Evolutionary conservation across 2,329 filamentous ascomycete genomes (phyloP).

Genomic region (Penicillium sp.): DNA sequence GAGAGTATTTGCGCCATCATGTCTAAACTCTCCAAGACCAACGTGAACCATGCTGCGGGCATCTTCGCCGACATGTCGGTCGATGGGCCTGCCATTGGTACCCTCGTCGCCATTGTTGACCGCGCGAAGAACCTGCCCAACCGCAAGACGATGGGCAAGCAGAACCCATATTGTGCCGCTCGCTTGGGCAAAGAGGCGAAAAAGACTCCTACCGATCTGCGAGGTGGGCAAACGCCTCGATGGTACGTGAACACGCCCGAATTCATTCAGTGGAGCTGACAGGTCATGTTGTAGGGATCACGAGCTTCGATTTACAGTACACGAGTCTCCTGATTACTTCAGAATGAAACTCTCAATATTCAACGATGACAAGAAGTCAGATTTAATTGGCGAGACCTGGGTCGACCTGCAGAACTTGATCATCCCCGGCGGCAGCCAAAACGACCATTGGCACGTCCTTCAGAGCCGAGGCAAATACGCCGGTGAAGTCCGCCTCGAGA

Average conservation of each 20-base stretch:
- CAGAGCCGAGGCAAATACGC: slow-evolving; percentile 92
- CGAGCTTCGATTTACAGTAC: slow-evolving; percentile 91
- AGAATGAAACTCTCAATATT: slow-evolving; percentile 94
- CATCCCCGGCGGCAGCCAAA: slow-evolving; percentile 83
- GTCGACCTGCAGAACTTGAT: slow-evolving; percentile 79
- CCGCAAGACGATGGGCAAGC: slow-evolving; percentile 94
- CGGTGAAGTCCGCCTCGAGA: slow-evolving; percentile 88
- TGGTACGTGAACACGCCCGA: slow-evolving; percentile 59
- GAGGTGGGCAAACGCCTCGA: slow-evolving; percentile 91
- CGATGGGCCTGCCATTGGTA: slow-evolving; percentile 90
- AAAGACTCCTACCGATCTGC: slow-evolving; percentile 90
- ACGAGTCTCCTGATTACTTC: slow-evolving; percentile 95
- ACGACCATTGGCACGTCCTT: slow-evolving; percentile 85
- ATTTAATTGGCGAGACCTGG: slow-evolving; percentile 93
- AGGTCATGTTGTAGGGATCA: slow-evolving; percentile 70
- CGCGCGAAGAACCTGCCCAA: slow-evolving; percentile 96
- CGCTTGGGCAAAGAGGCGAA: slow-evolving; percentile 94
- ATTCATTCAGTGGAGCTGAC: neutral
- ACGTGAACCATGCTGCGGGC: slow-evolving; percentile 76
- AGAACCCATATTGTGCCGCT: slow-evolving; percentile 95
- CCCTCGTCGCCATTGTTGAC: slow-evolving; percentile 86
- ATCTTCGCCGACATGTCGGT: slow-evolving; percentile 93
- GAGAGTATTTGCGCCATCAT: slow-evolving; percentile 6
- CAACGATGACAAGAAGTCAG: slow-evolving; percentile 97
- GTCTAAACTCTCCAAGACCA: slow-evolving; percentile 56